phyloP scores from a whole-genome alignment of 257 asterid genomes.

The Rehmannia glutinosa region DNA sequence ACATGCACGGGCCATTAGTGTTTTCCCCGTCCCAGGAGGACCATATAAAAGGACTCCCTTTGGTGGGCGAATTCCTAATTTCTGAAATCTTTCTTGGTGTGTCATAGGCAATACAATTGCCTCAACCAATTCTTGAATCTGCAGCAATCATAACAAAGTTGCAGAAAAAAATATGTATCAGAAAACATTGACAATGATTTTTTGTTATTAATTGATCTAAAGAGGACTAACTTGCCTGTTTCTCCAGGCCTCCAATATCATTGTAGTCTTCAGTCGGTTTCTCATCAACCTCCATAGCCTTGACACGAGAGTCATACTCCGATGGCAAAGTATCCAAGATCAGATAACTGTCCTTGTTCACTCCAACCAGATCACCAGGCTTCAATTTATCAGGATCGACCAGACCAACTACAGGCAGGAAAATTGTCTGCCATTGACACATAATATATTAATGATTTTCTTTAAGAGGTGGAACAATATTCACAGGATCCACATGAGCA shows the following conservation, averaged over 20 bases:
- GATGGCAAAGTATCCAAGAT: slow-evolving; percentile 95
- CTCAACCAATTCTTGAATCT: slow-evolving; percentile 84
- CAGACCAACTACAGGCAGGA: slow-evolving; percentile 92
- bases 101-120: slow-evolving; percentile 89
- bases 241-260: slow-evolving; percentile 95
- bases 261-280: slow-evolving; percentile 98
- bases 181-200: background rate
- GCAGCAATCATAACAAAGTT: background rate
- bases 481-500: background rate
- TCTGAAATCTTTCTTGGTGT: slow-evolving; percentile 70
- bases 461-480: background rate
- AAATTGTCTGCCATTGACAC: slow-evolving; percentile 67
- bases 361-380: slow-evolving; percentile 99
- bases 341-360: slow-evolving; percentile 93
- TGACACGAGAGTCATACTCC: slow-evolving; percentile 94
- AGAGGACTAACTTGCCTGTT: slow-evolving; percentile 50
- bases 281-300: slow-evolving; percentile 99
- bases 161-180: background rate
- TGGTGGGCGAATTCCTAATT: slow-evolving; percentile 74
- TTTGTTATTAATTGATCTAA: background rate
- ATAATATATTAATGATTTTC: background rate
- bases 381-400: slow-evolving; percentile 93
- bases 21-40: slow-evolving; percentile 88
- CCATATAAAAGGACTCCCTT: slow-evolving; percentile 81
- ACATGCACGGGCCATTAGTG: slow-evolving; percentile 93